Base-by-base conservation (phyloP, 805 yeast species). In the Candida gorgasii region DNA sequence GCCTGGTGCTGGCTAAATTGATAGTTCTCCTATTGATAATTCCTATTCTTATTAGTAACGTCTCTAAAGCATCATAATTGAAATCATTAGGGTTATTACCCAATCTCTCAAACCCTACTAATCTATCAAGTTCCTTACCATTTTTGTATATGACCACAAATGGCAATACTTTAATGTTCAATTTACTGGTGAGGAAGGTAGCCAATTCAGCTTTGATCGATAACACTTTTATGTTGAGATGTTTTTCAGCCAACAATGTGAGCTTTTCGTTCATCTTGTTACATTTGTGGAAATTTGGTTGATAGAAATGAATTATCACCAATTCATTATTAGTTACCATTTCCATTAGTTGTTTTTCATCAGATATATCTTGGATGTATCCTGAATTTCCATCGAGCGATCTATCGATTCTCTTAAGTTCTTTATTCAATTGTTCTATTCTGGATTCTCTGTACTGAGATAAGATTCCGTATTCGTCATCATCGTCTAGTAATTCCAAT, bases 81-180 rank as follows among this genome's bases (percentile, higher is more conserved):
- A 83, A 80, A 30, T 68, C 73, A 39, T 72, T 69, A 3, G 71
- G 63, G 38, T 73, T 64, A 26, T 57, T 53, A 20, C 80, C 76
- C 33, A 87, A 62, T 23, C 76, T 73, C 40, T 81, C 82, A 53
- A 88, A 83, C 5, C 96, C 96, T 4, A 86, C 73, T 4, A 86
- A 54, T 46, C 87, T 63, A 11, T 74, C 71, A 3, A 67, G 56
- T 51, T 86, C 92, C 33, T 71, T 61, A 1, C 90, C 90, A 27
- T 75, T 65, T 9, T 63, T 65, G 54, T 82, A 88, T 7, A 80
- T 67, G 1, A 84, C 61, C 2, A 87, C 80, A 49, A 81, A 82
- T 0, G 96, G 96, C 4, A 88, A 67, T 8, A 84, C 80, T 55
- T 83, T 78, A 38, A 89, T 72, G 2, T 69, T 65, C 29, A 89